A percentile compares a stretch with the other conserved stretches of the same genome.
phyloP scores from a whole-genome alignment of 768 basidiomycete genomes.

The Trametes meyenii region DNA sequence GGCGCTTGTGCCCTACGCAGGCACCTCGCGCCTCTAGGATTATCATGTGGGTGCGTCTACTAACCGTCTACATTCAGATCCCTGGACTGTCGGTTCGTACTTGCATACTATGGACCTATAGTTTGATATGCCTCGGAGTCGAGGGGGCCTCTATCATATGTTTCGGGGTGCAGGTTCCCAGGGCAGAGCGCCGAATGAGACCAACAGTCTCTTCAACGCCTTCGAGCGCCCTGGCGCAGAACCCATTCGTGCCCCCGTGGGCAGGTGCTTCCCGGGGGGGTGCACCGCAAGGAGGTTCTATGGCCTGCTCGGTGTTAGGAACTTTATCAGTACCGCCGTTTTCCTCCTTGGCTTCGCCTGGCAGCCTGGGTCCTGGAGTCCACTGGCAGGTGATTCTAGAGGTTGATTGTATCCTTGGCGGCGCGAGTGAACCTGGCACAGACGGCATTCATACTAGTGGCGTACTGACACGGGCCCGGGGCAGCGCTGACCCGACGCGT shows the following conservation, averaged over 20 bases:
- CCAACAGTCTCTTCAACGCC: too few relatives aligned
- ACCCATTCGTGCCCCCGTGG: neutral
- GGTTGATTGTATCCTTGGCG: neutral
- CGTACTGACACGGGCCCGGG: neutral
- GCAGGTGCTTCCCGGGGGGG: conserved; percentile 1
- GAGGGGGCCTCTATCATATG: neutral
- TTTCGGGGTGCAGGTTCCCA: neutral
- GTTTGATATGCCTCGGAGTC: conserved; percentile 4
- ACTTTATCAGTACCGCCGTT: conserved; percentile 9
- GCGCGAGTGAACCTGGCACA: neutral
- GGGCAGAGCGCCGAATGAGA: neutral
- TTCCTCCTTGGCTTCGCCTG: neutral
- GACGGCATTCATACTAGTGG: neutral
- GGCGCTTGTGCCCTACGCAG: neutral
- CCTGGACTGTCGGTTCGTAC: neutral
- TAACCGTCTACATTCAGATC: neutral
- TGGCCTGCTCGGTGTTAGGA: conserved; percentile 1
- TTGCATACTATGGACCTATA: neutral
- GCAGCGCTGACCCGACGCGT: neutral
- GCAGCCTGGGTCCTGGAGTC: neutral
- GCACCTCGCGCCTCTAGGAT: neutral
- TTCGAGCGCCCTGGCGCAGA: neutral
- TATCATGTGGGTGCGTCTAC: neutral
- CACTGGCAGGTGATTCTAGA: neutral
- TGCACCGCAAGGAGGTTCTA: neutral